Percentiles rank a stretch among this genome's conserved stretches.
Evolutionary conservation across 1,284 basidiomycete species (phyloP).

Genomic region (Trametes pubescens): DNA sequence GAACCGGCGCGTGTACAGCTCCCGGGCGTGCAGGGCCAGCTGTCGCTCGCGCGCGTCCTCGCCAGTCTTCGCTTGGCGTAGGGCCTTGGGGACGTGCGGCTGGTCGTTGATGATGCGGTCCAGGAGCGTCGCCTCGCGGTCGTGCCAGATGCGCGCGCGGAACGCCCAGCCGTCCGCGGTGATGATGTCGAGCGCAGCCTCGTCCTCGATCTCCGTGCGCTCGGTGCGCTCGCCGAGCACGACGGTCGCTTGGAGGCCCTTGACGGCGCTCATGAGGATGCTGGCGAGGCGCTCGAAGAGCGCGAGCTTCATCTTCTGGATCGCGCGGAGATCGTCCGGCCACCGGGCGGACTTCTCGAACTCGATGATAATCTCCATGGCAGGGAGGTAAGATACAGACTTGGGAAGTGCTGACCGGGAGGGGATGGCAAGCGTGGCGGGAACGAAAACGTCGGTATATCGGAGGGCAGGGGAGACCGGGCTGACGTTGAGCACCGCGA

Average conservation of each 20-base stretch:
- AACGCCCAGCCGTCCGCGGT: slow-evolving; percentile 91
- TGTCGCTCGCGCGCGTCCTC: slow-evolving; percentile 58
- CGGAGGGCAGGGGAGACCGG: slow-evolving; percentile 81
- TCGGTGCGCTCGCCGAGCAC: slow-evolving; percentile 59
- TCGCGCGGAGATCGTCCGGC: slow-evolving; percentile 94
- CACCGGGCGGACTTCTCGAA: slow-evolving; percentile 93
- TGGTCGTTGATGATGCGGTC: slow-evolving; percentile 70
- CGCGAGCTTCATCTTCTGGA: slow-evolving; percentile 96
- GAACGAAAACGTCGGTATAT: slow-evolving; percentile 85
- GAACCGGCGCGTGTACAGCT: slow-evolving; percentile 75
- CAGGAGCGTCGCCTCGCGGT: slow-evolving; percentile 84
- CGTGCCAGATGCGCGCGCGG: slow-evolving; percentile 84
- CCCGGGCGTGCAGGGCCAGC: slow-evolving; percentile 69
- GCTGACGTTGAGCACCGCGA: slow-evolving; percentile 81
- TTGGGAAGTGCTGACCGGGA: slow-evolving; percentile 56
- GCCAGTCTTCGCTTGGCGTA: slow-evolving; percentile 42
- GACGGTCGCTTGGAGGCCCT: slow-evolving; percentile 66
- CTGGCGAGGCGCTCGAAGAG: slow-evolving; percentile 84
- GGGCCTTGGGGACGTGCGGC: slow-evolving; percentile 47
- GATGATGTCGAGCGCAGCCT: slow-evolving; percentile 79
- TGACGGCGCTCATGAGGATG: slow-evolving; percentile 61
- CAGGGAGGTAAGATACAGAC: slow-evolving; percentile 71
- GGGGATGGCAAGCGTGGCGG: slow-evolving; percentile 61
- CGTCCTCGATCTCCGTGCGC: slow-evolving; percentile 72
- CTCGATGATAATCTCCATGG: slow-evolving; percentile 81